Conservation (phyloP, 164 flowering plant species). For the Nelumbo lutea region DNA sequence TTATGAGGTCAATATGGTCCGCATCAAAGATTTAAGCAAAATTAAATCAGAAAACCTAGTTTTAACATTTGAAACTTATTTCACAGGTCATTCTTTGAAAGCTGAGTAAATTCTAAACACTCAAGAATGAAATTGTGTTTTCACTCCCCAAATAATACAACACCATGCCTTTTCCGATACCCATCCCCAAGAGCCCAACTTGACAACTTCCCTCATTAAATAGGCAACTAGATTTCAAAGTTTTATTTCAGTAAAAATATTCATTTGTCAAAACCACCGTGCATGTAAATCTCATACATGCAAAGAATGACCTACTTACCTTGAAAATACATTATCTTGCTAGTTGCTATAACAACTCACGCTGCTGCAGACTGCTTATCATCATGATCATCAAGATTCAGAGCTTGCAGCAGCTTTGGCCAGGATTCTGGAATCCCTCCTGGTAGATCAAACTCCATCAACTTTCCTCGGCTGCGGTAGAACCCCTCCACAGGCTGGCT, state of each 20-base stretch:
- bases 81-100: neutral
- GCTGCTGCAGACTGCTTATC: slow-evolving; percentile 63
- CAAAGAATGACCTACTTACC: slow-evolving; percentile 45
- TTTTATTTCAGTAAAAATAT: slow-evolving; percentile 15
- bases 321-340: slow-evolving; percentile 1
- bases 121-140: neutral
- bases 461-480: slow-evolving; percentile 65
- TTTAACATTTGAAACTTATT: neutral
- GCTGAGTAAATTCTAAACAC: neutral
- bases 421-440: slow-evolving; percentile 97
- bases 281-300: slow-evolving; percentile 26
- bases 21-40: neutral
- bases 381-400: slow-evolving; percentile 68
- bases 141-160: neutral
- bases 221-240: neutral
- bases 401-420: slow-evolving; percentile 81
- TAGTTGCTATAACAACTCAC: slow-evolving; percentile 13
- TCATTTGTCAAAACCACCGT: slow-evolving; percentile 13
- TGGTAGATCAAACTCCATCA: slow-evolving; percentile 86
- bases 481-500: slow-evolving; percentile 83
- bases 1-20: no score
- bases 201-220: neutral
- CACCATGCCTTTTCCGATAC: neutral
- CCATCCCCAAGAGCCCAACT: neutral
- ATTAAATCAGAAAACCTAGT: neutral